Conservation (phyloP, 169 alveolate genomes). For the Babesia bovis region DNA sequence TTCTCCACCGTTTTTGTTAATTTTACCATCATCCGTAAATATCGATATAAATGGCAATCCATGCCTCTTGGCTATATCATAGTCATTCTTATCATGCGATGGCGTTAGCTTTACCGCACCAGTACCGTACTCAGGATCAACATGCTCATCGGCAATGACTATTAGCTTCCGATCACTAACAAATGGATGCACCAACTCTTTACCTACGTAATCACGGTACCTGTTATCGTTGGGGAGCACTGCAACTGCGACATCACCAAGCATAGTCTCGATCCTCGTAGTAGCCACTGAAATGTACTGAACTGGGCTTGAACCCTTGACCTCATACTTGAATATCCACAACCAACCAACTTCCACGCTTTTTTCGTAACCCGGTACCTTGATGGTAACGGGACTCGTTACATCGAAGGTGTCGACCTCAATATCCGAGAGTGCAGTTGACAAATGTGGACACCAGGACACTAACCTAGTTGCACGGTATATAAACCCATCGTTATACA, state of each 20-base stretch:
- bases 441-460: slow-evolving; percentile 96
- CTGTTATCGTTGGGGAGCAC: slow-evolving; percentile 98
- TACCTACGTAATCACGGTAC: slow-evolving; percentile 92
- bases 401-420: slow-evolving; percentile 97
- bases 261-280: slow-evolving; percentile 99
- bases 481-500: slow-evolving; percentile 91
- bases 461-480: slow-evolving; percentile 95
- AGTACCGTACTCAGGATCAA: slow-evolving; percentile 98
- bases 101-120: slow-evolving; percentile 99
- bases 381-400: slow-evolving; percentile 84
- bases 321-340: slow-evolving; percentile 92
- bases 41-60: slow-evolving; percentile 87
- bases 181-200: slow-evolving; percentile 96
- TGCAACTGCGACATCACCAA: slow-evolving; percentile 99
- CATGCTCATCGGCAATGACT: slow-evolving; percentile 94
- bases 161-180: slow-evolving; percentile 89
- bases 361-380: slow-evolving; percentile 69
- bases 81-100: slow-evolving; percentile 99
- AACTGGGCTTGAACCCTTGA: slow-evolving; percentile 83
- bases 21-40: slow-evolving; percentile 94
- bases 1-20: slow-evolving; percentile 93
- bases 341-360: slow-evolving; percentile 97
- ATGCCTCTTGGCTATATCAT: slow-evolving; percentile 95
- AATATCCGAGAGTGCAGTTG: slow-evolving; percentile 98
- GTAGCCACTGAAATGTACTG: slow-evolving; percentile 88